Base-by-base conservation (phyloP, 805 yeast genomes). In the Pichia exigua region DNA sequence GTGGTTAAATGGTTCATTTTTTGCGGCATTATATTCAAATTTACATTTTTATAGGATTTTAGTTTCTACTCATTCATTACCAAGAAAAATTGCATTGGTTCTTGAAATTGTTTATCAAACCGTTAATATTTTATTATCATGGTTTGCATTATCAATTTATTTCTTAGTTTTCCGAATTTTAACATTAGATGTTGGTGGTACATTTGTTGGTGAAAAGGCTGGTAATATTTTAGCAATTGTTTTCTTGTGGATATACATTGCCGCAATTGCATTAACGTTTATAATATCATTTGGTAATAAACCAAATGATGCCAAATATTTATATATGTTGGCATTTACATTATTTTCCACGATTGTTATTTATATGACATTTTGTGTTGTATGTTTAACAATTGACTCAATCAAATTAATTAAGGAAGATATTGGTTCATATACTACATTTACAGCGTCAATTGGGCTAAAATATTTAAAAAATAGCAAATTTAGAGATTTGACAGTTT, bases 1-100 rank as follows among this genome's bases (percentile, higher is more conserved):
- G 70, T 92, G 98, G 98, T 78, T 92, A 57, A 92, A 92, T 67
- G 98, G 98, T 50, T 90, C 98, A 0, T 86, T 92, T 65, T 92
- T 92, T 70, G 97, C 98, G 0, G 94, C 95, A 12, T 75, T 90
- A 48, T 92, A 92, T 65, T 80, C 97, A 0, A 75, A 88, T 52
- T 75, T 81, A 46, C 95, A 91, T 67, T 82, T 82, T 65, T 79
- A 77, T 59, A 77, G 82, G 55, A 77, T 92, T 50, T 82, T 92
- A 84, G 65, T 75, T 2, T 84, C 96, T 28, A 82, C 83, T 26
- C 98, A 92, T 68, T 71, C 80, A n/a, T 57, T 76, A 26, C 59
- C 71, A 4, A 76, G 97, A 57, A 90, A 88, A 61, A 60, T 88
- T 42, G 72, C 83, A 58, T 69, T 92, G 47, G 82, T 81, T 52